Conservation (phyloP, 768 basidiomycete genomes). For the Jaapia argillacea region DNA sequence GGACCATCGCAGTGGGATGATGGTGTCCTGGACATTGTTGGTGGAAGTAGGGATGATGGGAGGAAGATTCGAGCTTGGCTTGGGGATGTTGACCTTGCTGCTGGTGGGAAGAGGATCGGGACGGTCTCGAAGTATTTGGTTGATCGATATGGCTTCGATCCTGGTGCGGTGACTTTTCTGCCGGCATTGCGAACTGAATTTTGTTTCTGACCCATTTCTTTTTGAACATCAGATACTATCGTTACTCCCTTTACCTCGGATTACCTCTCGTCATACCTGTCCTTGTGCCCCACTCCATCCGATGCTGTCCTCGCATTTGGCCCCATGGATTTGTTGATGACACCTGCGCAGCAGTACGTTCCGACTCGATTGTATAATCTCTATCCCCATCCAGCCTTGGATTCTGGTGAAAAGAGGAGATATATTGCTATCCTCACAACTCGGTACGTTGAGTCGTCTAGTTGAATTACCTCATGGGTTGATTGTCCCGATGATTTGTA, state of each 20-base stretch:
- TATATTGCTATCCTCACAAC: slow-evolving; percentile 66
- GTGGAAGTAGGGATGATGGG: slow-evolving; percentile 66
- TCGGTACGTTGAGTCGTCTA: slow-evolving; percentile 32
- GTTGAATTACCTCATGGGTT: slow-evolving; percentile 2
- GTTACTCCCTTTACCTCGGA: slow-evolving; percentile 73
- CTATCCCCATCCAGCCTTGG: slow-evolving; percentile 78
- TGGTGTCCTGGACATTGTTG: slow-evolving; percentile 65
- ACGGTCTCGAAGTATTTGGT: slow-evolving; percentile 66
- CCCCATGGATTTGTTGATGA: slow-evolving; percentile 69
- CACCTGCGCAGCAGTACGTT: slow-evolving; percentile 65
- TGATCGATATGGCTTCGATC: slow-evolving; percentile 74
- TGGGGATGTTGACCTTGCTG: slow-evolving; percentile 69
- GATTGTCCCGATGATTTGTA: slow-evolving; percentile 16
- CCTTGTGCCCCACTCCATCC: slow-evolving; percentile 57
- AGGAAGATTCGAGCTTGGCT: slow-evolving; percentile 67
- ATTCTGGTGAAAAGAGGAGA: slow-evolving; percentile 58
- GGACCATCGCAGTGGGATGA: slow-evolving; percentile 69
- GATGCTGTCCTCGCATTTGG: slow-evolving; percentile 77
- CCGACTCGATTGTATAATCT: slow-evolving; percentile 68
- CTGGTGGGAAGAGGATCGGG: slow-evolving; percentile 53
- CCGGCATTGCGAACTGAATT: no score
- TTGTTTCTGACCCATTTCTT: no score
- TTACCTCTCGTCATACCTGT: slow-evolving; percentile 68
- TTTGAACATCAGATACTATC: slow-evolving; percentile 41
- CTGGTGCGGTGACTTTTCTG: slow-evolving; percentile 36